Base-by-base conservation (phyloP, 208 protist genomes). In the Hexamita inflata region DNA sequence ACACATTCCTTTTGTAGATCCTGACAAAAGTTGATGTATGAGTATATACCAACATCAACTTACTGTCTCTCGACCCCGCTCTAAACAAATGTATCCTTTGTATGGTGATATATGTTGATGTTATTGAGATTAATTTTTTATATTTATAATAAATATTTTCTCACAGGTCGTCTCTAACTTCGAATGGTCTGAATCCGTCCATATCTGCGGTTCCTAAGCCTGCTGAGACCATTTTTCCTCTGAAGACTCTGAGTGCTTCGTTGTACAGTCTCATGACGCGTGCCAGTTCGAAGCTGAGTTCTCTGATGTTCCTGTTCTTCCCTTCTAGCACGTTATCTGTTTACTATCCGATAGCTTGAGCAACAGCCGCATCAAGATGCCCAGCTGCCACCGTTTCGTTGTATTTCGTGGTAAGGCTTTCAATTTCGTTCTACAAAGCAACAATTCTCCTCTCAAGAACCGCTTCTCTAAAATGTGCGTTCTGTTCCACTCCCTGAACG, bases 361-460 rank as follows among this genome's bases (percentile, higher is more conserved):
- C 85, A 29, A 88, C 82, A 0, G 81, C 59, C 24, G 90, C 90
- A 80, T 95, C 91, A 0, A 96, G 82, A 60, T 94, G 90, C 82
- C 90, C 88, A 34, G 91, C 91, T 1, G 75, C 77, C 77, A 96
- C 80, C 19, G 94, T 89, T 60, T 91, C 89, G 35, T 83, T 85
- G 29, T 93, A 83, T 81, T 92, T 89, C 1, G 89, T 88, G 57
- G 93, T 90, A 53, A 90, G 88, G 59, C 91, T 89, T 75, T 95
- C 92, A 58, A 95, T 77, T 75, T 91, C 82, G 45, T 86, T 85
- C 62, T 90, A 82, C 26, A 95, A 86, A 42, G 92, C 83, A 79
- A 90, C 85, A 15, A 97, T 77, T 85, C 94, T 94, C 78, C 90
- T 92, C 73, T 95, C 88, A 29, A 96, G 82, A 29, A 97, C 79